phyloP scores from a whole-genome alignment of 805 yeast species.

The Torulaspora maleeae region DNA sequence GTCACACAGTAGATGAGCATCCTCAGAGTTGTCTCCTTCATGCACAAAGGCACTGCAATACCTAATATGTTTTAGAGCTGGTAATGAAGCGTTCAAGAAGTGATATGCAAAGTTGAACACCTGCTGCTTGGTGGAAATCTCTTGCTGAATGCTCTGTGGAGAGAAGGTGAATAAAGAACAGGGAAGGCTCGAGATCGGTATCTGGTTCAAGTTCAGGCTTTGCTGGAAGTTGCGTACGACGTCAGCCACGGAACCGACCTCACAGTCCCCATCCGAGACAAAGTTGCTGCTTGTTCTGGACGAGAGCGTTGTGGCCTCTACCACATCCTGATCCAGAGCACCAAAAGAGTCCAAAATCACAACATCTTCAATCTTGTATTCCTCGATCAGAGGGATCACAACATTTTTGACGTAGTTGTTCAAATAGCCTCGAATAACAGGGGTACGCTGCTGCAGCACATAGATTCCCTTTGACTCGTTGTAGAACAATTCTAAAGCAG shows the following conservation, averaged over 20 bases:
- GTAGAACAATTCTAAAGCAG: slow-evolving; percentile 63
- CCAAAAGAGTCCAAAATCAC: slow-evolving; percentile 69
- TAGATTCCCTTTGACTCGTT: slow-evolving; percentile 42
- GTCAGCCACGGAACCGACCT: slow-evolving; percentile 22
- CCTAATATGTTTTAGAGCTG: slow-evolving; percentile 26
- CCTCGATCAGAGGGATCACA: slow-evolving; percentile 45
- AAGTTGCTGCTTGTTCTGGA: slow-evolving; percentile 7
- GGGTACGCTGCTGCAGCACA: slow-evolving; percentile 78
- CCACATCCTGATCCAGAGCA: slow-evolving; percentile 36
- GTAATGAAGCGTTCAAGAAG: slow-evolving; percentile 18
- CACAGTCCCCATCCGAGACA: slow-evolving; percentile 26
- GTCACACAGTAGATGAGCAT: slow-evolving; percentile 44
- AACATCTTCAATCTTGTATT: slow-evolving; percentile 41
- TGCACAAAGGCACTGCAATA: slow-evolving; percentile 61
- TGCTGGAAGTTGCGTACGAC: slow-evolving; percentile 22
- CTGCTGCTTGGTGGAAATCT: slow-evolving; percentile 28
- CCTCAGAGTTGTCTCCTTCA: slow-evolving; percentile 84
- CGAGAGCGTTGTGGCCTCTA: slow-evolving; percentile 8
- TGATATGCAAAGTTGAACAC: slow-evolving; percentile 31
- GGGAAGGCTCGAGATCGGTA: slow-evolving; percentile 15
- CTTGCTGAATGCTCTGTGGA: slow-evolving; percentile 24
- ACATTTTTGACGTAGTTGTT: slow-evolving; percentile 48
- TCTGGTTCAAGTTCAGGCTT: slow-evolving; percentile 19
- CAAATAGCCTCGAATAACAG: slow-evolving; percentile 64
- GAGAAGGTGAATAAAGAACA: slow-evolving; percentile 25